Percentiles rank a stretch among this genome's conserved stretches.
Evolutionary conservation across 768 basidiomycete species (phyloP).

Genomic region (Cystofilobasidium capitatum): DNA sequence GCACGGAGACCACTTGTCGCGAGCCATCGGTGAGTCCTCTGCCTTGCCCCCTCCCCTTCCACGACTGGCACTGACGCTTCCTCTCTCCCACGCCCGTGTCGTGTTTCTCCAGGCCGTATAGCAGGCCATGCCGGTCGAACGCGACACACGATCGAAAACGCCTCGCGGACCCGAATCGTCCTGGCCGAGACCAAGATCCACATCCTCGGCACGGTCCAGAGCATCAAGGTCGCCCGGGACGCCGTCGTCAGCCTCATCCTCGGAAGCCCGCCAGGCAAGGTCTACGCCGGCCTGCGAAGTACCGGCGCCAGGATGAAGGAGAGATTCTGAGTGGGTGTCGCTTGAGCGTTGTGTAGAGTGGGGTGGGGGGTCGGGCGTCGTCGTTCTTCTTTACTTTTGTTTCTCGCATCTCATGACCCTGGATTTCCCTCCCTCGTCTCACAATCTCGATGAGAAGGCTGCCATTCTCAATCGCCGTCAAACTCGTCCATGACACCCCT

Average conservation of each 20-base stretch:
- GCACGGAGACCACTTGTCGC: conserved; percentile 94
- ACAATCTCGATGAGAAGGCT: too few relatives aligned
- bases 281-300: conserved; percentile 72
- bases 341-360: background rate
- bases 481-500: conserved; percentile 9
- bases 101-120: conserved; percentile 62
- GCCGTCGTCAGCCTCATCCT: conserved; percentile 64
- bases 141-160: conserved; percentile 96
- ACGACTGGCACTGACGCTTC: background rate
- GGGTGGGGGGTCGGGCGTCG: background rate
- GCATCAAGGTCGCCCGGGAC: conserved; percentile 94
- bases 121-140: conserved; percentile 98
- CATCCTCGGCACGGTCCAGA: conserved; percentile 96
- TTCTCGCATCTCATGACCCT: too few relatives aligned
- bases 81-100: background rate
- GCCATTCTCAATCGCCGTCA: background rate
- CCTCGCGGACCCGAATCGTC: conserved; percentile 92
- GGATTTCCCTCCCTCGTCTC: too few relatives aligned
- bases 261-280: conserved; percentile 39
- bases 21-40: conserved; percentile 67
- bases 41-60: background rate
- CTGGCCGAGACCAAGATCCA: conserved; percentile 98
- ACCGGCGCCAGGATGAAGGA: conserved; percentile 90
- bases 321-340: conserved; percentile 49
- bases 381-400: background rate